Conservation (phyloP, 2,329 filamentous ascomycete species). For the Sporothrix variecibatus region DNA sequence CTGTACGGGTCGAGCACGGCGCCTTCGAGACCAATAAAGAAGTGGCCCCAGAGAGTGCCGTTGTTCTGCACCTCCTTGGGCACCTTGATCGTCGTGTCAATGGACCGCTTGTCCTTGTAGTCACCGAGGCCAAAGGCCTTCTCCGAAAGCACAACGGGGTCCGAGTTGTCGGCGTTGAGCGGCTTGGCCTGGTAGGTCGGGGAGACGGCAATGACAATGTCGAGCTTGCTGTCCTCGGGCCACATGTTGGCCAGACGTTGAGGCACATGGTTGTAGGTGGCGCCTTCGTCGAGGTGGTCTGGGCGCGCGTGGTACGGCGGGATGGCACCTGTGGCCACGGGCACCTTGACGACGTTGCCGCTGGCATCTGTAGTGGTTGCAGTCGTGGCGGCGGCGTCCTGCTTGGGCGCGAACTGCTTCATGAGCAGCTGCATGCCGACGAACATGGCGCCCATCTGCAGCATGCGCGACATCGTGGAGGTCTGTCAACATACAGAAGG, state of each 20-base stretch:
- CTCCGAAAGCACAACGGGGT: slow-evolving; percentile 76
- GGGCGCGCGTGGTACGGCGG: slow-evolving; percentile 68
- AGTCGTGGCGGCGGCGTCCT: slow-evolving; percentile 48
- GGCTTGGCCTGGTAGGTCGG: slow-evolving; percentile 69
- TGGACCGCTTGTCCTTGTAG: slow-evolving; percentile 73
- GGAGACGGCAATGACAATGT: slow-evolving; percentile 83
- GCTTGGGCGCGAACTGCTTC: slow-evolving; percentile 50
- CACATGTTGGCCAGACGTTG: slow-evolving; percentile 82
- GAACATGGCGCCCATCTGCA: slow-evolving; percentile 57
- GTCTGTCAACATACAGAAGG: slow-evolving; percentile 16
- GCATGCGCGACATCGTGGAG: slow-evolving; percentile 49
- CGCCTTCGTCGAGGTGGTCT: slow-evolving; percentile 59
- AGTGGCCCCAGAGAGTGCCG: slow-evolving; percentile 91
- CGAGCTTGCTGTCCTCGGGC: slow-evolving; percentile 74
- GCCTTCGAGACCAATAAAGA: slow-evolving; percentile 80
- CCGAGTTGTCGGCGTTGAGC: slow-evolving; percentile 64
- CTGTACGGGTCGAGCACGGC: slow-evolving; percentile 73
- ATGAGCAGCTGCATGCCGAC: slow-evolving; percentile 61
- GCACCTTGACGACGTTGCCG: slow-evolving; percentile 56
- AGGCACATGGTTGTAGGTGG: slow-evolving; percentile 65
- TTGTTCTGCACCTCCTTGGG: slow-evolving; percentile 84
- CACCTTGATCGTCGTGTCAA: slow-evolving; percentile 76
- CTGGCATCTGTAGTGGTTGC: slow-evolving; percentile 53
- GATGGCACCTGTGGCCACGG: slow-evolving; percentile 57
- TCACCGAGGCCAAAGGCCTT: slow-evolving; percentile 77